These are phyloP conservation scores for Buxus sempervirens DNA, from an alignment of 164 flowering plant genomes.

Conservation along the genomic window DNA sequence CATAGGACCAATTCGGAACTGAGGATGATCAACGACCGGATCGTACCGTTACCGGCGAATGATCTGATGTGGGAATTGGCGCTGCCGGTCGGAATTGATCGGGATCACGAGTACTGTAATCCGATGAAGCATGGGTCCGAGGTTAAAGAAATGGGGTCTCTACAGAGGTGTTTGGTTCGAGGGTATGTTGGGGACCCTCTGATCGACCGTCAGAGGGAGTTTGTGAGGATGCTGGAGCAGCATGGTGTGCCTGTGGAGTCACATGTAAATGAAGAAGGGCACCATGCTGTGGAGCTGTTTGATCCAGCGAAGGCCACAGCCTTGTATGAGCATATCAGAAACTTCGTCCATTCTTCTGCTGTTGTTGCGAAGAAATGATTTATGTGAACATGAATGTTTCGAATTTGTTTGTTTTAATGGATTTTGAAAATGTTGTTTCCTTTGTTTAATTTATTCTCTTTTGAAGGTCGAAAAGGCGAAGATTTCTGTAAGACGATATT, in stretches of 20 bases:
- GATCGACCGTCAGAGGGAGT: constrained; percentile 39
- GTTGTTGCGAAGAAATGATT: not conserved
- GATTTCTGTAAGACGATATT: too few species aligned
- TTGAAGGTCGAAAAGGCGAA: too few species aligned
- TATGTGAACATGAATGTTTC: too few species aligned
- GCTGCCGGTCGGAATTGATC: constrained; percentile 45
- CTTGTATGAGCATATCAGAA: constrained; percentile 22
- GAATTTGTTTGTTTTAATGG: too few species aligned
- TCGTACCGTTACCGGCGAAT: constrained; percentile 33
- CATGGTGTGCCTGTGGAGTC: constrained; percentile 38
- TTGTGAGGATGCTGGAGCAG: constrained; percentile 36
- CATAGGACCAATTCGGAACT: constrained; percentile 53
- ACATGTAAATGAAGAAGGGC: constrained; percentile 35
- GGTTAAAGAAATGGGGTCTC: constrained; percentile 23
- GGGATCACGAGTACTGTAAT: constrained; percentile 56
- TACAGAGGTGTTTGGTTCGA: constrained; percentile 40
- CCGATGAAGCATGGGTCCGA: constrained; percentile 18
- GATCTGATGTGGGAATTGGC: constrained; percentile 55
- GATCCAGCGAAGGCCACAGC: constrained; percentile 31
- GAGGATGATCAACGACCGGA: constrained; percentile 20
- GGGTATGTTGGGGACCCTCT: constrained; percentile 48
- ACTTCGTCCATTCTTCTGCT: constrained; percentile 19
- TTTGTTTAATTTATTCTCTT: too few species aligned
- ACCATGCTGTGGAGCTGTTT: constrained; percentile 43
- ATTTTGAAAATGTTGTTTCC: too few species aligned